phyloP scores from a whole-genome alignment of 768 basidiomycete species.

The Trametes cubensis region DNA sequence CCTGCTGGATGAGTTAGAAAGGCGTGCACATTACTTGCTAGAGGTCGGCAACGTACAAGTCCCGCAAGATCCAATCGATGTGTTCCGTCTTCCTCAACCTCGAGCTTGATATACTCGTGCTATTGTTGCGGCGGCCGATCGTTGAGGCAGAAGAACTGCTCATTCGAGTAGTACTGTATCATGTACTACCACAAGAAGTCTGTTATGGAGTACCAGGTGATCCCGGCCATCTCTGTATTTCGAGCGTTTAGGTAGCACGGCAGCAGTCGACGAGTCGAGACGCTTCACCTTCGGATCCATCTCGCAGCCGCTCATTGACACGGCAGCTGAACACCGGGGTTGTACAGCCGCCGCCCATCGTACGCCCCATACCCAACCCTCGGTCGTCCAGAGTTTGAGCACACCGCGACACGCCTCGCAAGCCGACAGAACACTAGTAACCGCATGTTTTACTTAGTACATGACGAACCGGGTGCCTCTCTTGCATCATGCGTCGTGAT shows the following conservation, averaged over 20 bases:
- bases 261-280: neutral
- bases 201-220: neutral
- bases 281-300: no score
- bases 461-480: neutral
- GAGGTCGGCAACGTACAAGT: conserved; percentile 2
- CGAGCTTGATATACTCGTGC: neutral
- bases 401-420: no score
- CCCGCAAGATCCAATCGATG: neutral
- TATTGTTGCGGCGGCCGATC: neutral
- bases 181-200: no score
- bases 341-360: no score
- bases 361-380: no score
- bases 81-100: neutral
- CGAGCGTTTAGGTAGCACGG: conserved; percentile 7
- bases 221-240: neutral
- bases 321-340: no score
- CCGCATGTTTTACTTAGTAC: neutral
- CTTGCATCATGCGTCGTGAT: conserved; percentile 22
- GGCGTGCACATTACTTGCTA: no score
- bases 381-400: no score
- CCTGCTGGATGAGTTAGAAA: no score
- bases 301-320: no score
- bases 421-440: neutral
- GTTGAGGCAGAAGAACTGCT: no score
- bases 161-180: no score